phyloP scores from a whole-genome alignment of 495 filamentous ascomycete genomes.

The Penicillium odoratum region DNA sequence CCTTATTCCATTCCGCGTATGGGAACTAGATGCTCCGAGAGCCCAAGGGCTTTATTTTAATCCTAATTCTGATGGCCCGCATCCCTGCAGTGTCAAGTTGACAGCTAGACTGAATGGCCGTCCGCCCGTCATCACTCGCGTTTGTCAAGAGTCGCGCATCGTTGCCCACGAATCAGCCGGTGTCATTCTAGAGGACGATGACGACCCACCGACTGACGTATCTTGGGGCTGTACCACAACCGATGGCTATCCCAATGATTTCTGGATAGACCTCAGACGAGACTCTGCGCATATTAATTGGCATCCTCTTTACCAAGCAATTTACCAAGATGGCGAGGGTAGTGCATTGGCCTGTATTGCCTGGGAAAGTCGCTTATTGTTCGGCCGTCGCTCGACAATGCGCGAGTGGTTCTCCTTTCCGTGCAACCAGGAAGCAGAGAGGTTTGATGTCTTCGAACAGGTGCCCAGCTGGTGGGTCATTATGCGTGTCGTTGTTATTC shows the following conservation, averaged over 20 bases:
- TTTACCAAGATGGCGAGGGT: constrained; percentile 4
- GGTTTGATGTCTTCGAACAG: constrained; percentile 7
- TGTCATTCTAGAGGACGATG: background rate
- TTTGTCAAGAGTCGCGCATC: constrained; percentile 11
- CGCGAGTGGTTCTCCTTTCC: background rate
- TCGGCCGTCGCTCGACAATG: constrained; percentile 7
- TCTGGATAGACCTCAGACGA: constrained; percentile 10
- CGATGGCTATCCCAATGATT: background rate
- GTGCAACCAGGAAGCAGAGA: constrained; percentile 1
- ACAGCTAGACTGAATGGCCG: constrained; percentile 6
- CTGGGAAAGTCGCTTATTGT: constrained; percentile 7
- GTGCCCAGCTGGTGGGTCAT: constrained; percentile 9
- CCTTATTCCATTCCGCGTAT: constrained; percentile 8
- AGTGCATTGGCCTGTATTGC: constrained; percentile 10
- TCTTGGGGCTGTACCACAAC: constrained; percentile 1
- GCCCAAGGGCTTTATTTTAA: background rate
- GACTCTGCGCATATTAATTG: constrained; percentile 12
- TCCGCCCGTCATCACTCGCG: constrained; percentile 9
- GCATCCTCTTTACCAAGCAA: constrained; percentile 4
- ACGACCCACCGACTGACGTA: background rate
- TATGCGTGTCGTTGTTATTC: constrained; percentile 8
- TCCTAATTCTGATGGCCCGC: background rate
- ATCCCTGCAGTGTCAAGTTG: background rate
- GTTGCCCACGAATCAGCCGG: constrained; percentile 11
- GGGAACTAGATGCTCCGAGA: constrained; percentile 4